Conservation (phyloP, 1,284 basidiomycete species). For the Trichosporon ovoides region DNA sequence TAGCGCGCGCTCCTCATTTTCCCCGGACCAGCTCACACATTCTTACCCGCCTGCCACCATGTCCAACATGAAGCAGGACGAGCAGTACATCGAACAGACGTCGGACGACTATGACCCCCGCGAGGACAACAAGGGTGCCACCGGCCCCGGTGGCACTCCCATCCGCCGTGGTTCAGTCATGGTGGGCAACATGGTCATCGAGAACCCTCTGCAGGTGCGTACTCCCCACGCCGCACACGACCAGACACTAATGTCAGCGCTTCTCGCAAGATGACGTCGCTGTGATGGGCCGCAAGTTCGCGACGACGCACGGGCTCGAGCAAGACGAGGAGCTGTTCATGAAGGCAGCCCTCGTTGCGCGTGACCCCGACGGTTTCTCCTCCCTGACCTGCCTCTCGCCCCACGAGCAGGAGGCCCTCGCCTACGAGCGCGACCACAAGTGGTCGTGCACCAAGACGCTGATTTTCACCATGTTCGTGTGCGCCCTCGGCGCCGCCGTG, state of each 20-base stretch:
- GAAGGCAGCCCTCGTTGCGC: conserved; percentile 64
- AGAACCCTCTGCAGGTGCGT: conserved; percentile 11
- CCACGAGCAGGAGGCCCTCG: conserved; percentile 55
- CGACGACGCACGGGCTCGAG: conserved; percentile 54
- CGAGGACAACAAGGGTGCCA: too few relatives aligned
- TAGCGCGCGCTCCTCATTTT: too few relatives aligned
- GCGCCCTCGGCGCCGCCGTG: conserved; percentile 35
- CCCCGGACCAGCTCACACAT: too few relatives aligned
- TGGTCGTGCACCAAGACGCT: conserved; percentile 57
- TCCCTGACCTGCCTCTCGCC: conserved; percentile 56
- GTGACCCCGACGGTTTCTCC: conserved; percentile 54
- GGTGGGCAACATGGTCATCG: conserved; percentile 11
- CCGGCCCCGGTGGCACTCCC: too few relatives aligned
- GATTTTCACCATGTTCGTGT: conserved; percentile 25
- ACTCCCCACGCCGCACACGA: not conserved
- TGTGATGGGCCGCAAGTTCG: conserved; percentile 57
- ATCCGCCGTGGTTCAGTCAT: not conserved
- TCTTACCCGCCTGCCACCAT: too few relatives aligned
- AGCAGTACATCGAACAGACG: too few relatives aligned
- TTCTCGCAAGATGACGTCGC: conserved; percentile 49
- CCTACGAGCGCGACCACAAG: conserved; percentile 58
- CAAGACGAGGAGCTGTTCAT: conserved; percentile 55
- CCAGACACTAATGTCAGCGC: not conserved
- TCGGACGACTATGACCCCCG: too few relatives aligned
- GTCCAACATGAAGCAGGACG: too few relatives aligned